Conservation (phyloP, 2,329 filamentous ascomycete genomes). For the Apiospora marii region DNA sequence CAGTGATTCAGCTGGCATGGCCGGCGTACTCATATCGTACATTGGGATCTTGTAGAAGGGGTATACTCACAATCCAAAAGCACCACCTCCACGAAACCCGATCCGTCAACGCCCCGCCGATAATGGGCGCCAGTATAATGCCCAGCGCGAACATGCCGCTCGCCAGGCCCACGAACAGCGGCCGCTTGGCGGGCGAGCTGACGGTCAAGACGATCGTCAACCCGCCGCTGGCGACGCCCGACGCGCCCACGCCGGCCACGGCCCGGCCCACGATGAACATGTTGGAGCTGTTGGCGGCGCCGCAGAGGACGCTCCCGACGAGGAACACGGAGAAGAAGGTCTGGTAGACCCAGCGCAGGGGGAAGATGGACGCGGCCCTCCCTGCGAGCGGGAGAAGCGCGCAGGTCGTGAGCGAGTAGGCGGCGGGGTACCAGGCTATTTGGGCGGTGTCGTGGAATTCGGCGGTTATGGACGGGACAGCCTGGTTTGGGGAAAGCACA, state of each 20-base stretch:
- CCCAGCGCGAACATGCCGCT: constrained; percentile 29
- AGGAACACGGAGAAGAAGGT: constrained; percentile 42
- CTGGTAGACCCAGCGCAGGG: background rate
- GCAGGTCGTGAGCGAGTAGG: constrained; percentile 23
- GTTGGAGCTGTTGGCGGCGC: constrained; percentile 40
- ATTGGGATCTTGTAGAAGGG: too few species aligned
- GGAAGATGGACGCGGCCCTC: background rate
- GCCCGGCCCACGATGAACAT: background rate
- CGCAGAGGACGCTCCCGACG: constrained; percentile 49
- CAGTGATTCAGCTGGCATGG: too few species aligned
- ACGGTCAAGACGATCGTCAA: constrained; percentile 26
- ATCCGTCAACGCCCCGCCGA: constrained; percentile 31
- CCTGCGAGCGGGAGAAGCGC: background rate
- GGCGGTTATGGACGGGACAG: constrained; percentile 27
- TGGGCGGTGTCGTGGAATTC: constrained; percentile 28
- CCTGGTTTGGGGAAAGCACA: background rate
- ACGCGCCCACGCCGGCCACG: background rate
- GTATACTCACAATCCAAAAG: constrained; percentile 29
- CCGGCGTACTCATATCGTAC: too few species aligned
- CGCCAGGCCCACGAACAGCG: constrained; percentile 28
- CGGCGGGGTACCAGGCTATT: constrained; percentile 28
- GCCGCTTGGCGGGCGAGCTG: constrained; percentile 30
- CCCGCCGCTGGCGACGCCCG: background rate
- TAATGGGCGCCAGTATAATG: constrained; percentile 29
- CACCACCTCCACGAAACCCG: constrained; percentile 48